A percentile compares a stretch with the other conserved stretches of the same genome.
phyloP scores from a whole-genome alignment of 1,139 yeast genomes.

The Hemisphaericaspora xylofermentans region DNA sequence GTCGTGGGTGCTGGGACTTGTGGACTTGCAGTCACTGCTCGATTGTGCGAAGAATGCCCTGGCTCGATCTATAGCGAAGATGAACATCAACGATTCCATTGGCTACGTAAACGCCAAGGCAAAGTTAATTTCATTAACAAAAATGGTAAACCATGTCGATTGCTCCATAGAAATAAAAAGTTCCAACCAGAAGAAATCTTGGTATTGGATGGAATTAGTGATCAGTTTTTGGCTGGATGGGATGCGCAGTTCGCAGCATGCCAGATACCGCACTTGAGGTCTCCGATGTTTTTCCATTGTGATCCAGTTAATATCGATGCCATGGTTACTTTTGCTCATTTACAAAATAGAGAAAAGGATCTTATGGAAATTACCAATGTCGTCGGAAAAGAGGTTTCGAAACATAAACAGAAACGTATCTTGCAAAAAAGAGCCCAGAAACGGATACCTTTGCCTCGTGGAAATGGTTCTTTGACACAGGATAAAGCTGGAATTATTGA shows the following conservation, averaged over 20 bases:
- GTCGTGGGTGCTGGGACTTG: constrained; percentile 45
- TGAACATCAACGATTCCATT: constrained; percentile 43
- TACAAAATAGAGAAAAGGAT: constrained; percentile 31
- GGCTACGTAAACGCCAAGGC: constrained; percentile 34
- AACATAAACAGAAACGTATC: constrained; percentile 41
- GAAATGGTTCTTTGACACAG: constrained; percentile 16
- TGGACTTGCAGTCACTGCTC: constrained; percentile 35
- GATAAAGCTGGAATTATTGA: constrained; percentile 37
- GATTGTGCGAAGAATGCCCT: constrained; percentile 39
- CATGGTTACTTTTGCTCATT: constrained; percentile 40
- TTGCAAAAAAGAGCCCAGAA: constrained; percentile 17
- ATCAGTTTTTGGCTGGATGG: constrained; percentile 44
- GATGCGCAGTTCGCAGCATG: constrained; percentile 43
- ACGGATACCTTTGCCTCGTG: constrained; percentile 17
- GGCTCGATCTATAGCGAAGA: constrained; percentile 42
- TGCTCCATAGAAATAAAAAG: constrained; percentile 8
- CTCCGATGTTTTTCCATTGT: constrained; percentile 53
- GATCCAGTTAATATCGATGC: constrained; percentile 49
- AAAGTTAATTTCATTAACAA: constrained; percentile 27
- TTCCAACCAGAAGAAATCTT: constrained; percentile 27
- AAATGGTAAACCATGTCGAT: background rate
- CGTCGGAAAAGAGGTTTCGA: constrained; percentile 47
- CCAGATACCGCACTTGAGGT: constrained; percentile 43
- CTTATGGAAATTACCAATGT: constrained; percentile 45
- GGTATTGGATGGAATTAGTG: constrained; percentile 32